Base-by-base conservation (phyloP, 164 flowering plant genomes). In the Vitis rotundifolia region DNA sequence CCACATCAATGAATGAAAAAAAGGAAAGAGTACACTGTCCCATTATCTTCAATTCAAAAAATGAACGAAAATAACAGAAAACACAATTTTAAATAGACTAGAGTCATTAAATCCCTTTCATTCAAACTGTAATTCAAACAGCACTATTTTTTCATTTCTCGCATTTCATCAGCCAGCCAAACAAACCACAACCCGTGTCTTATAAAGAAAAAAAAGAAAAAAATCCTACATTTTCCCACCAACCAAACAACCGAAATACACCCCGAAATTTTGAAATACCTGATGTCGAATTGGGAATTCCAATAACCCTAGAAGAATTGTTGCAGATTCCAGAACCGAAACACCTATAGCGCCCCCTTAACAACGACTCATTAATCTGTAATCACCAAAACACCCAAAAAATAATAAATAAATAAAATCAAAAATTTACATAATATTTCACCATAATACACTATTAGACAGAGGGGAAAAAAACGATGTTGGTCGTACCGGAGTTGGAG, bases 301-400 rank as follows among this genome's bases (percentile, higher is more conserved):
- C 75, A 57, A 69, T 14, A 56, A 64, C 49, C 61, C 71, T 49
- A 8, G 63, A 59, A 2, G 74, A 72, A 37, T 37, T 37, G 28
- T 76, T 75, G 68, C 80, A 63, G 52, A 75, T 7, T n/a, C 74
- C 83, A 0, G 85, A 68, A 71, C 73, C 55, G 72, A 79, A 85
- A 54, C 77, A 67, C 68, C 87, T 72, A n/a, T 18, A 61, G 51
- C 71, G 64, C 18, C 75, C 72, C 19, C 66, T 26, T 16, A 61
- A 56, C 44, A 73, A 55, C 5, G 79, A 57, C 62, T 75, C 73
- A 51, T 63, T 59, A 5, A 79, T 19, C 93, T 89, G 75, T 10
- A 68, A 50, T 10, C 2, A 66, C 9, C 69, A 60, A 47, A 51
- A 22, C 13, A 49, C 16, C 29, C n/a, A 51, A 3, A 49, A 2